A percentile compares a stretch with the other conserved stretches of the same genome.
Conservation (phyloP, 2,329 filamentous ascomycete species). For the Colletotrichum musae region DNA sequence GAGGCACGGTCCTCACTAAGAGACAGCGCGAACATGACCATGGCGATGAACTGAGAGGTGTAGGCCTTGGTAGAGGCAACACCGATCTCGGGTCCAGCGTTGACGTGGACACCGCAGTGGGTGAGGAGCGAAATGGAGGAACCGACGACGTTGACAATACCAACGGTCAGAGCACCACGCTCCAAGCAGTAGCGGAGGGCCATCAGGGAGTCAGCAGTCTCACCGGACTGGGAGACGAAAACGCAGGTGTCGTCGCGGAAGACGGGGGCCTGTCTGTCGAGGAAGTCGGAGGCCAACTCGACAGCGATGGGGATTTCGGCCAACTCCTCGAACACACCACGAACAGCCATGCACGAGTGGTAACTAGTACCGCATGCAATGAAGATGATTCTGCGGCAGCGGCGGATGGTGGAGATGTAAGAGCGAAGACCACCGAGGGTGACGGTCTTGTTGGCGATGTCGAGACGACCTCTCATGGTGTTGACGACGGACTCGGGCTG, state of each 20-base stretch:
- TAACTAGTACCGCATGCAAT: constrained; percentile 98
- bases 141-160: constrained; percentile 98
- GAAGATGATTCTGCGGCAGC: constrained; percentile 98
- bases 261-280: constrained; percentile 95
- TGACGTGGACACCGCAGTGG: constrained; percentile 99
- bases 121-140: constrained; percentile 99
- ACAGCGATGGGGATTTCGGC: constrained; percentile 98
- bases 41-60: constrained; percentile 98
- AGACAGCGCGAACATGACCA: constrained; percentile 99
- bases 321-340: constrained; percentile 96
- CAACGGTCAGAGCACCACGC: constrained; percentile 95
- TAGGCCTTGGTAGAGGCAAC: constrained; percentile 99
- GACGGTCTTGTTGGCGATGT: constrained; percentile 92
- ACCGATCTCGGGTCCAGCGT: constrained; percentile 98
- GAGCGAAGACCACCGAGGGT: constrained; percentile 96
- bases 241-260: constrained; percentile 99
- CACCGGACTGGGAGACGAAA: constrained; percentile 98
- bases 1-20: constrained; percentile 96
- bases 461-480: constrained; percentile 99
- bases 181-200: constrained; percentile 98
- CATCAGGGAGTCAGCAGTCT: constrained; percentile 98
- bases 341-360: constrained; percentile 99
- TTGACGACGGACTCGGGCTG: constrained; percentile 99
- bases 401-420: constrained; percentile 96
- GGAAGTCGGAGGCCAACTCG: constrained; percentile 97